Evolutionary conservation across 1,284 basidiomycete genomes (phyloP).

Genomic region (Boletus hoseneyae): DNA sequence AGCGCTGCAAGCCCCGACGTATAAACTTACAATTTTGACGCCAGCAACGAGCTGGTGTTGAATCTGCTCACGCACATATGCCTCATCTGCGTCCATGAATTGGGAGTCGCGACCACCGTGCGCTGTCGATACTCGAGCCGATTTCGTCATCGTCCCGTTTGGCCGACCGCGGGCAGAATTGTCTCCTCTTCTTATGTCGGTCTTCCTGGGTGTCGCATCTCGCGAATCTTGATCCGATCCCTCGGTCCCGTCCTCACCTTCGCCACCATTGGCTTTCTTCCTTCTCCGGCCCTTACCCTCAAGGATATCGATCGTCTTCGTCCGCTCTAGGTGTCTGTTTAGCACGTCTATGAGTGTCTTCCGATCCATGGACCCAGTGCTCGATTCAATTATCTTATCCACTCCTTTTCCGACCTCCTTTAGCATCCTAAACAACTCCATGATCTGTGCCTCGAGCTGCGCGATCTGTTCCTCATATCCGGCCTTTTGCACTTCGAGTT

Average conservation of each 20-base stretch:
- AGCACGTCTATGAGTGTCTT: slow-evolving; percentile 78
- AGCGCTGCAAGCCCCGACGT: slow-evolving; percentile 1
- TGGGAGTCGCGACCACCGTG: slow-evolving; percentile 66
- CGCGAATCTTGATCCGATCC: slow-evolving; percentile 43
- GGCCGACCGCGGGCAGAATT: slow-evolving; percentile 34
- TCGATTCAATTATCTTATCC: slow-evolving; percentile 65
- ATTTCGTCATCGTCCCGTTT: slow-evolving; percentile 26
- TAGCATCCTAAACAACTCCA: slow-evolving; percentile 92
- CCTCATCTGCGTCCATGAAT: slow-evolving; percentile 90
- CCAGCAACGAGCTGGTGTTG: slow-evolving; percentile 78
- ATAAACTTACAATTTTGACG: slow-evolving; percentile 56
- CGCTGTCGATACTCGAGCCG: slow-evolving; percentile 40
- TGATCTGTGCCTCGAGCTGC: slow-evolving; percentile 88
- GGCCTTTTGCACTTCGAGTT: slow-evolving; percentile 77
- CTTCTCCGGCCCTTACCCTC: slow-evolving; percentile 62
- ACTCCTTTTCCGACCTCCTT: slow-evolving; percentile 79
- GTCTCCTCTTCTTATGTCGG: slow-evolving; percentile 38
- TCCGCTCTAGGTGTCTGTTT: slow-evolving; percentile 80
- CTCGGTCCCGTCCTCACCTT: slow-evolving; percentile 37
- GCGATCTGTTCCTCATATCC: slow-evolving; percentile 86
- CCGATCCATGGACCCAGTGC: slow-evolving; percentile 66
- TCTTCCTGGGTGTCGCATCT: slow-evolving; percentile 53
- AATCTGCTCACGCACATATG: slow-evolving; percentile 80
- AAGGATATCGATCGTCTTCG: slow-evolving; percentile 81
- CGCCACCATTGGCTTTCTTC: slow-evolving; percentile 33